phyloP scores from a whole-genome alignment of 176 grass and related monocot species.

The Guadua angustifolia region DNA sequence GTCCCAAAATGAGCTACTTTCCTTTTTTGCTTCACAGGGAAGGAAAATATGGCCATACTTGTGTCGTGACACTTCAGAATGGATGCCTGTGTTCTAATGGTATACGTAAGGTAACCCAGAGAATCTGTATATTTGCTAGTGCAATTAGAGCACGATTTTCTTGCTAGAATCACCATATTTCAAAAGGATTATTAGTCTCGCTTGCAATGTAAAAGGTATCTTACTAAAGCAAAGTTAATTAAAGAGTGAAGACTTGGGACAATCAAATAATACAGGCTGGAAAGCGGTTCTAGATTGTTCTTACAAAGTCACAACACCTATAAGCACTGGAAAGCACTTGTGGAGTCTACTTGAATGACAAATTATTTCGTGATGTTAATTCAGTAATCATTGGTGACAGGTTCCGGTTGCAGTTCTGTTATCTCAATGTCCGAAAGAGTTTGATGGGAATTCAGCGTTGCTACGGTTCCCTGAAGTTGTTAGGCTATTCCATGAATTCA shows the following conservation, averaged over 20 bases:
- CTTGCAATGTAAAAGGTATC: background rate
- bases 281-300: background rate
- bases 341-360: background rate
- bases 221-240: constrained; percentile 31
- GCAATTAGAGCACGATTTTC: constrained; percentile 19
- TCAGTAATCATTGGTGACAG: constrained; percentile 42
- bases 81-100: constrained; percentile 78
- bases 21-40: constrained; percentile 64
- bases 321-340: constrained; percentile 29
- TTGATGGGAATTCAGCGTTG: constrained; percentile 71
- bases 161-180: constrained; percentile 12
- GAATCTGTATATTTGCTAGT: constrained; percentile 38
- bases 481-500: constrained; percentile 95
- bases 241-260: constrained; percentile 2
- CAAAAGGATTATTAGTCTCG: constrained; percentile 1
- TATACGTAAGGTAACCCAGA: constrained; percentile 65
- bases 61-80: constrained; percentile 94
- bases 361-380: constrained; percentile 40
- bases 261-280: constrained; percentile 14
- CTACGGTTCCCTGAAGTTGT: constrained; percentile 90
- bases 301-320: background rate
- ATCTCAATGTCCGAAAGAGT: constrained; percentile 85
- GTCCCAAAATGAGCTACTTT: background rate
- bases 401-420: constrained; percentile 78
- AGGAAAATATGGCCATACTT: constrained; percentile 86